Percentiles rank a stretch among this genome's conserved stretches.
Evolutionary conservation across 495 filamentous ascomycete species (phyloP).

Genomic region (Penicillium samsonianum): DNA sequence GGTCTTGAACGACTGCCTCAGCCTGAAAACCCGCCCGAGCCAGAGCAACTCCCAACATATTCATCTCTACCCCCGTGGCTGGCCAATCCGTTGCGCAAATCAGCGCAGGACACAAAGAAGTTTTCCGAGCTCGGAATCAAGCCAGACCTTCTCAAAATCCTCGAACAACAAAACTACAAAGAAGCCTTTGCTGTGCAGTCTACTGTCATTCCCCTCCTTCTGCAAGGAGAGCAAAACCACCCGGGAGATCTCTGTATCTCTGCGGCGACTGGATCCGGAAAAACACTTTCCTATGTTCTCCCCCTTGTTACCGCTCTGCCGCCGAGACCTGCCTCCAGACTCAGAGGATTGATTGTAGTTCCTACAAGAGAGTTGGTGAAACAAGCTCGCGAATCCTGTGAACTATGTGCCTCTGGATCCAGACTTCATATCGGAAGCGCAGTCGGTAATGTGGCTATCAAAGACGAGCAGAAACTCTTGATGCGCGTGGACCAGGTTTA

Average conservation of each 20-base stretch:
- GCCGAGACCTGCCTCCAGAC: constrained; percentile 54
- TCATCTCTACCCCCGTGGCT: constrained; percentile 67
- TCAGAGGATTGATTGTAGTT: constrained; percentile 79
- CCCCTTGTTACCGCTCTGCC: constrained; percentile 77
- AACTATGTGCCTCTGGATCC: constrained; percentile 64
- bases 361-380: constrained; percentile 87
- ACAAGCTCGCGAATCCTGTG: constrained; percentile 73
- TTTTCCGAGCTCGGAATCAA: constrained; percentile 65
- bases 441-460: constrained; percentile 73
- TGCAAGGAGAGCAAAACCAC: constrained; percentile 56
- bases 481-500: constrained; percentile 63
- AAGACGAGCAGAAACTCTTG: constrained; percentile 69
- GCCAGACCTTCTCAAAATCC: constrained; percentile 55
- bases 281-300: constrained; percentile 88
- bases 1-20: constrained; percentile 78
- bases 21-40: constrained; percentile 60
- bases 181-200: constrained; percentile 86
- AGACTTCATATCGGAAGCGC: constrained; percentile 76
- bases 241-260: constrained; percentile 82
- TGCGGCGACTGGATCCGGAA: constrained; percentile 90
- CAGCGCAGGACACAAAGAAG: constrained; percentile 54
- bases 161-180: constrained; percentile 65
- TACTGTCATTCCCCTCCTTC: constrained; percentile 72
- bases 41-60: constrained; percentile 48
- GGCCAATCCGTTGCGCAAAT: constrained; percentile 65